Conservation (phyloP, 306 rosid species). For the Neltuma alba region DNA sequence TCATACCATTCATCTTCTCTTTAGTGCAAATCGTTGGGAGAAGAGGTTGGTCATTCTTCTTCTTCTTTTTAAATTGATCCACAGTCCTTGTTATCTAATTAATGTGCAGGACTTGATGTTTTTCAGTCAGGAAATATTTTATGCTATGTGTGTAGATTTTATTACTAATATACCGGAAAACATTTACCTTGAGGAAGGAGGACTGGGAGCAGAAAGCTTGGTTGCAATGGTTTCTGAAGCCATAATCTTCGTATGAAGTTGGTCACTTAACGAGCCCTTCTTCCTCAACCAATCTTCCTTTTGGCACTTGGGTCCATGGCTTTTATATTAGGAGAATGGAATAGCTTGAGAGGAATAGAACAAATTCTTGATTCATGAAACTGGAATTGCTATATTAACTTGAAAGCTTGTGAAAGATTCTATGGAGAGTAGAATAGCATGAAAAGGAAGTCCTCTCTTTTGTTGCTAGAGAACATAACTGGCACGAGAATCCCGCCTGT, state of each 20-base stretch:
- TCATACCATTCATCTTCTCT: slow-evolving; percentile 84
- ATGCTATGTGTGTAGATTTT: slow-evolving; percentile 4
- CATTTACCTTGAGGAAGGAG: not conserved
- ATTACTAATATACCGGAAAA: not conserved
- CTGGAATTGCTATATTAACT: slow-evolving; percentile 2
- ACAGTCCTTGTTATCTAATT: slow-evolving; percentile 11
- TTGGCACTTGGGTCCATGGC: not conserved
- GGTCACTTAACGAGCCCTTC: not conserved
- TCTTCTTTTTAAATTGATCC: not conserved
- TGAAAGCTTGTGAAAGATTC: not conserved
- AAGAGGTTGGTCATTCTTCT: slow-evolving; percentile 65
- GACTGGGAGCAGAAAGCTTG: slow-evolving; percentile 7
- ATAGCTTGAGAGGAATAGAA: slow-evolving; percentile 8
- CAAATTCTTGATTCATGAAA: slow-evolving; percentile 15
- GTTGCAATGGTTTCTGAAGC: slow-evolving; percentile 17
- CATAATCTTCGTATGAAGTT: not conserved
- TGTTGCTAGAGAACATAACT: not conserved
- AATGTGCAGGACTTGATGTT: not conserved
- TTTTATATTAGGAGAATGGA: not conserved
- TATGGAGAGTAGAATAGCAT: not conserved
- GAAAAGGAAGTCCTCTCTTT: not conserved
- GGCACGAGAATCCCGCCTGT: not conserved
- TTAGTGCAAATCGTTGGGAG: slow-evolving; percentile 98
- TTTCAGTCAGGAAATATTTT: not conserved
- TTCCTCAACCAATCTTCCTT: not conserved